These are phyloP conservation scores for Sporobolomyces roseus DNA, from an alignment of 768 basidiomycete genomes.

Conservation along the genomic window DNA sequence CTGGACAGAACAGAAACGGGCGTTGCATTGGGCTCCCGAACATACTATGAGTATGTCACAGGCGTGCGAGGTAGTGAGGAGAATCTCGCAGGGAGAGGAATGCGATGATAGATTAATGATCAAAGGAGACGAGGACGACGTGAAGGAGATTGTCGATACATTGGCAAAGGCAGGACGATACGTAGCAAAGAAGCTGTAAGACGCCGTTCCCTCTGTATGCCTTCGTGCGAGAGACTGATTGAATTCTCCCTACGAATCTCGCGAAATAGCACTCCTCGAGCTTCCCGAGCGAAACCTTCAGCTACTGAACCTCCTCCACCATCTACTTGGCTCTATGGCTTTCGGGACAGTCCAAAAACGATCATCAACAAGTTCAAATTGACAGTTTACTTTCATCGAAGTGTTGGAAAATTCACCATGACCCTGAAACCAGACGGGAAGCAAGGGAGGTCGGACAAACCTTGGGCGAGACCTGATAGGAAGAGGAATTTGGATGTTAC, in stretches of 20 bases:
- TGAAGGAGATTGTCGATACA: not conserved
- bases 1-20: conserved; percentile 25
- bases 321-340: conserved; percentile 10
- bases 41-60: not conserved
- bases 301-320: not conserved
- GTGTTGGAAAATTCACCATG: conserved; percentile 6
- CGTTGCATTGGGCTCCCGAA: conserved; percentile 12
- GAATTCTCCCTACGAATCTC: too few species aligned
- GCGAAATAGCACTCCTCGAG: conserved; percentile 3
- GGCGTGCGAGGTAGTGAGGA: not conserved
- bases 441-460: not conserved
- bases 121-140: not conserved
- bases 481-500: too few species aligned
- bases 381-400: conserved; percentile 12
- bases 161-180: conserved; percentile 14
- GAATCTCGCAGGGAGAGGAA: not conserved
- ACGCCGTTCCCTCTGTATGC: too few species aligned
- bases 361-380: not conserved
- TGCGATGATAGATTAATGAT: conserved; percentile 16
- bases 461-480: conserved; percentile 15
- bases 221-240: too few species aligned
- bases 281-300: not conserved
- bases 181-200: conserved; percentile 11
- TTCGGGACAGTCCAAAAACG: not conserved
- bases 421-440: conserved; percentile 1